Conservation (phyloP, 1,284 basidiomycete species). For the Papiliotrema nemorosa region DNA sequence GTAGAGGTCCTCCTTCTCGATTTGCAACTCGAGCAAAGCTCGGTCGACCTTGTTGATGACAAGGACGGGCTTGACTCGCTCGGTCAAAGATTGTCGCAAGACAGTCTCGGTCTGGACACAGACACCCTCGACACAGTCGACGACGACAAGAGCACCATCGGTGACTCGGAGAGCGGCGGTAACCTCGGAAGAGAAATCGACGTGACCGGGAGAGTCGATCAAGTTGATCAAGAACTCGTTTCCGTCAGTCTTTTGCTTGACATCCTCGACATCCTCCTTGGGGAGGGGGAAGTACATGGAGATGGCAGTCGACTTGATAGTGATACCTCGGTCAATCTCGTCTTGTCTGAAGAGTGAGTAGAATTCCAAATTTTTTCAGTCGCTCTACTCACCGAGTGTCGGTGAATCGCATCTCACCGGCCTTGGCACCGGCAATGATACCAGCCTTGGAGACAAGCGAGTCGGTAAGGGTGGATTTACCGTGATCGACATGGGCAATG, state of each 20-base stretch:
- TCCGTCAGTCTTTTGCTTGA: slow-evolving; percentile 94
- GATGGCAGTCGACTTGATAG: slow-evolving; percentile 99
- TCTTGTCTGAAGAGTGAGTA: slow-evolving; percentile 62
- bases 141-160: slow-evolving; percentile 96
- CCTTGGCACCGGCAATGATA: slow-evolving; percentile 95
- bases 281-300: slow-evolving; percentile 98
- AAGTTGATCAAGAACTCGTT: slow-evolving; percentile 99
- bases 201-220: slow-evolving; percentile 99
- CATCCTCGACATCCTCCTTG: slow-evolving; percentile 78
- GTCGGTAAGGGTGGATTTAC: slow-evolving; percentile 99
- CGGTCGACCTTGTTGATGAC: slow-evolving; percentile 99
- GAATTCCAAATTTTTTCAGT: not conserved
- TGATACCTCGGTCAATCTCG: slow-evolving; percentile 99
- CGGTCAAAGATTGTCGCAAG: slow-evolving; percentile 91
- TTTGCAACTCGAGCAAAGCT: slow-evolving; percentile 97
- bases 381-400: slow-evolving; percentile 62
- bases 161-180: slow-evolving; percentile 99
- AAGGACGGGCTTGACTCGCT: slow-evolving; percentile 99
- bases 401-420: slow-evolving; percentile 96
- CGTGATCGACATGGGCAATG: slow-evolving; percentile 99
- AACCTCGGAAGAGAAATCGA: slow-evolving; percentile 99
- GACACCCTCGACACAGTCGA: slow-evolving; percentile 99
- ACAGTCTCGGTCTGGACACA: slow-evolving; percentile 99
- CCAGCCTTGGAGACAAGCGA: slow-evolving; percentile 99
- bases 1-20: slow-evolving; percentile 94